Percentiles rank a stretch among this genome's conserved stretches.
Conservation (phyloP, 345 rosid species). For the Garcia nutans region DNA sequence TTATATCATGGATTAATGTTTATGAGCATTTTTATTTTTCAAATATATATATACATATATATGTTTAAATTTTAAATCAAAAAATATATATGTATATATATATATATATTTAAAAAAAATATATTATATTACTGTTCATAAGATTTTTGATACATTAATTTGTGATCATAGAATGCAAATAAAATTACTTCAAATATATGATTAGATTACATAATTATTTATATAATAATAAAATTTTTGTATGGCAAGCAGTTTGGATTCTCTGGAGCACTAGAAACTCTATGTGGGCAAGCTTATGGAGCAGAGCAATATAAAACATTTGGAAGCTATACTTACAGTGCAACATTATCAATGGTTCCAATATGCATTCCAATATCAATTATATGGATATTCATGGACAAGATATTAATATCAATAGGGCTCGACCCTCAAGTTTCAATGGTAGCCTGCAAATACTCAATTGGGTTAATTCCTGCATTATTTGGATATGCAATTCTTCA, state of each 20-base stretch:
- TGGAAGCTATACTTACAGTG: constrained; percentile 40
- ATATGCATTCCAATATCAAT: constrained; percentile 39
- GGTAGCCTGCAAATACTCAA: constrained; percentile 42
- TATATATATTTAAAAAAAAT: no score
- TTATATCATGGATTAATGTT: no score
- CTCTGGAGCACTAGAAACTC: constrained; percentile 59
- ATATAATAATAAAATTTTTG: background rate
- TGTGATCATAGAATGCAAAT: no score
- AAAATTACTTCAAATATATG: no score
- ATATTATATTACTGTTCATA: no score
- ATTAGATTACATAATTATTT: background rate
- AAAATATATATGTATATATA: no score
- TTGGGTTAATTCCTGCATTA: constrained; percentile 47
- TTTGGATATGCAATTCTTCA: constrained; percentile 45
- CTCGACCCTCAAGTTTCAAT: constrained; percentile 44
- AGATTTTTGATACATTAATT: no score
- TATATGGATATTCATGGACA: constrained; percentile 50
- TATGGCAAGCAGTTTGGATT: constrained; percentile 39
- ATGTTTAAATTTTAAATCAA: no score
- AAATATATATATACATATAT: no score
- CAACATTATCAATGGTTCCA: constrained; percentile 32
- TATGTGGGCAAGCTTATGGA: constrained; percentile 69
- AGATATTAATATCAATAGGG: constrained; percentile 31
- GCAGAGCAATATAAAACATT: constrained; percentile 49
- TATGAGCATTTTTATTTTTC: no score